These are phyloP conservation scores for Phycomyces blakesleeanus DNA, from an alignment of 192 early-diverging fungal genomes.

Conservation along the genomic window DNA sequence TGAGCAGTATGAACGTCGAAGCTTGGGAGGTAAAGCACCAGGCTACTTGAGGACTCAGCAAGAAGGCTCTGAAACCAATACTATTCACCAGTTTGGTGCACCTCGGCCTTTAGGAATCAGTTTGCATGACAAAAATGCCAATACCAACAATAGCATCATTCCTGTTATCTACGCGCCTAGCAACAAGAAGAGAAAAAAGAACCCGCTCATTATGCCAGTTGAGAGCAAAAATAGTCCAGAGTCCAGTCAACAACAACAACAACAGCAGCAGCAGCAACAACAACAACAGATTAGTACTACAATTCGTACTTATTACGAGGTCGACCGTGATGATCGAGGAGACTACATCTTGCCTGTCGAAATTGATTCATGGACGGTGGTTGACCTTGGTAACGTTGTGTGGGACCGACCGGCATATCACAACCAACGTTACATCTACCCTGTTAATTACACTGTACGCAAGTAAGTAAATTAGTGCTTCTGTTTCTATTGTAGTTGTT, in stretches of 20 bases:
- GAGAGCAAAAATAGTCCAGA: not conserved
- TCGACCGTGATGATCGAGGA: conserved; percentile 59
- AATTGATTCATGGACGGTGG: conserved; percentile 75
- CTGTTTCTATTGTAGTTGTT: no score
- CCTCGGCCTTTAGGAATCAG: no score
- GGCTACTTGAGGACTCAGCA: no score
- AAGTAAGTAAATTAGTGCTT: conserved; percentile 31
- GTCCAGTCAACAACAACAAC: not conserved
- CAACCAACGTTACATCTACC: conserved; percentile 88
- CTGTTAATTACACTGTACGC: conserved; percentile 75
- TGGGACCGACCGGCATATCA: conserved; percentile 78
- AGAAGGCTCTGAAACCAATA: no score
- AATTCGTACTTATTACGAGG: conserved; percentile 37
- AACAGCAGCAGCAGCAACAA: conserved; percentile 1
- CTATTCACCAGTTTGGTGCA: no score
- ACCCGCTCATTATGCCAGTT: conserved; percentile 16
- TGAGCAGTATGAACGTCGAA: no score
- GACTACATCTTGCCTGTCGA: conserved; percentile 72
- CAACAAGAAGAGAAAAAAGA: conserved; percentile 29
- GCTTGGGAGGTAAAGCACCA: no score
- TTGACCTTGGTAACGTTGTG: conserved; percentile 70
- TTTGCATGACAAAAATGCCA: not conserved
- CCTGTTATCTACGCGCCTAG: conserved; percentile 23
- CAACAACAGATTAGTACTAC: conserved; percentile 15
- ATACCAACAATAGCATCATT: not conserved